A percentile compares a stretch with the other conserved stretches of the same genome.
phyloP scores from a whole-genome alignment of 2,329 filamentous ascomycete genomes.

The Rhinocladiella similis region DNA sequence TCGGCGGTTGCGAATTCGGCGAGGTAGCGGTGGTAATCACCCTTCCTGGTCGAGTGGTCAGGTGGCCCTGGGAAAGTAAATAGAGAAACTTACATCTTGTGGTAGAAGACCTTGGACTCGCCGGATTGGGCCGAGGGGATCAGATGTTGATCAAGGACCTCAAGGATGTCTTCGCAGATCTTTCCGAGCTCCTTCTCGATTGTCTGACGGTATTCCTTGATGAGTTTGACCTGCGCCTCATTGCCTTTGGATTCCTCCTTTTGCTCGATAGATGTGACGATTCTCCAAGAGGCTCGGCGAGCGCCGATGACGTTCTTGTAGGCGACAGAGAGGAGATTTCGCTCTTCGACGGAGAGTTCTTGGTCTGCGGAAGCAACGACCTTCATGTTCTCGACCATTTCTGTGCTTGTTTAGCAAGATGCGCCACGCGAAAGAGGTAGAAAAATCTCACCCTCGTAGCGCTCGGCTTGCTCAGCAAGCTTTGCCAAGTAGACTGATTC shows the following conservation, averaged over 20 bases:
- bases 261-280: conserved; percentile 97
- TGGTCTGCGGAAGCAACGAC: conserved; percentile 84
- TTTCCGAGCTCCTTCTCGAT: conserved; percentile 95
- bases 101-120: conserved; percentile 99
- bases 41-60: conserved; percentile 68
- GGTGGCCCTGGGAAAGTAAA: neutral
- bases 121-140: conserved; percentile 92
- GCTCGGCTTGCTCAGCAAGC: conserved; percentile 99
- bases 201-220: conserved; percentile 99
- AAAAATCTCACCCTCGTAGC: conserved; percentile 87
- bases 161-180: conserved; percentile 96
- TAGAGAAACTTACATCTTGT: conserved; percentile 79
- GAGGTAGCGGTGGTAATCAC: conserved; percentile 98
- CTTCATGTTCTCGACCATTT: conserved; percentile 99
- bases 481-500: conserved; percentile 99
- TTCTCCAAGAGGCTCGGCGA: conserved; percentile 96
- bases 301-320: conserved; percentile 99
- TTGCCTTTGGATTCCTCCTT: conserved; percentile 99
- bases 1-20: conserved; percentile 95
- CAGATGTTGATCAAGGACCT: conserved; percentile 89
- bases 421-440: neutral
- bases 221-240: conserved; percentile 81
- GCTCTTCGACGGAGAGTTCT: conserved; percentile 88
- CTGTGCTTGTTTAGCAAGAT: conserved; percentile 50
- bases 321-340: conserved; percentile 94